phyloP scores from a whole-genome alignment of 768 basidiomycete genomes.

The Boletales sp. region DNA sequence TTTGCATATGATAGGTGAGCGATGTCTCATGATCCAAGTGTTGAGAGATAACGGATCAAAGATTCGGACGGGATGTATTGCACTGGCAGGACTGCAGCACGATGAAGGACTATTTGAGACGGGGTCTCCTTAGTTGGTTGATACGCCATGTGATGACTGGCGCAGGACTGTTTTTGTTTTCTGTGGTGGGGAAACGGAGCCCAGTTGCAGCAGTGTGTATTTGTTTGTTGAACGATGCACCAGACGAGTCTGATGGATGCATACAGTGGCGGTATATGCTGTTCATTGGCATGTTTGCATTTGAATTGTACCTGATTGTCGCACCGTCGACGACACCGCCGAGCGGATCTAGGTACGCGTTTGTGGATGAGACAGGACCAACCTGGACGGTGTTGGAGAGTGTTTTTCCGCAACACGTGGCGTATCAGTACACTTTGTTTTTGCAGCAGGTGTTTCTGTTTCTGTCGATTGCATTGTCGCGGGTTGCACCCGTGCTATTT shows the following conservation, averaged over 20 bases:
- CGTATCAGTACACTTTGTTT: conserved; percentile 74
- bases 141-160: conserved; percentile 67
- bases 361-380: conserved; percentile 15
- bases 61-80: conserved; percentile 75
- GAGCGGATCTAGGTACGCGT: conserved; percentile 16
- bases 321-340: conserved; percentile 32
- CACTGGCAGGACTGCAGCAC: conserved; percentile 68
- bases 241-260: conserved; percentile 10
- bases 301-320: conserved; percentile 65
- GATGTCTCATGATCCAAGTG: background rate
- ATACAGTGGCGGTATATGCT: conserved; percentile 76
- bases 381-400: conserved; percentile 32
- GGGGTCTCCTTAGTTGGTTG: conserved; percentile 58
- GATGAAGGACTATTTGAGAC: conserved; percentile 61
- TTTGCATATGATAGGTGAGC: conserved; percentile 85
- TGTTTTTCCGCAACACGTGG: conserved; percentile 61
- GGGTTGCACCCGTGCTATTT: conserved; percentile 67
- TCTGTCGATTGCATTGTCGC: conserved; percentile 64
- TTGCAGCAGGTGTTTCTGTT: conserved; percentile 78
- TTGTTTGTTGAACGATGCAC: conserved; percentile 4
- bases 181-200: conserved; percentile 56
- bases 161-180: conserved; percentile 56
- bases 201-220: conserved; percentile 62
- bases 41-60: conserved; percentile 21
- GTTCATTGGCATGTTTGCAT: conserved; percentile 56